These are phyloP conservation scores for Hemileccinum rubropunctum DNA, from an alignment of 768 basidiomycete genomes.

Conservation along the genomic window DNA sequence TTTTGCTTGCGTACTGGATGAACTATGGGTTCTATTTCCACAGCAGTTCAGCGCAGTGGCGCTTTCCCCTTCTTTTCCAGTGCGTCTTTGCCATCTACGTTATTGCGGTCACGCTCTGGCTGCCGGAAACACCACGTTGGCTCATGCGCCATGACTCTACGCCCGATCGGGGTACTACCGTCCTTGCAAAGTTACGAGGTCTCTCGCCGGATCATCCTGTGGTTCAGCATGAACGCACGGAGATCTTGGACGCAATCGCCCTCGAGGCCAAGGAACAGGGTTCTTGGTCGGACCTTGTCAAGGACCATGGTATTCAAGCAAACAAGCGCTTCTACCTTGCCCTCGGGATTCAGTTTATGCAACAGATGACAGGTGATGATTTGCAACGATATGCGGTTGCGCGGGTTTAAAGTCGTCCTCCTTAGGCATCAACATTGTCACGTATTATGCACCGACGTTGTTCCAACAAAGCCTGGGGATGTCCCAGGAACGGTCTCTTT, in stretches of 20 bases:
- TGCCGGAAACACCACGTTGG: conserved; percentile 7
- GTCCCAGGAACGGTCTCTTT: conserved; percentile 3
- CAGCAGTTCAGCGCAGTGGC: conserved; percentile 9
- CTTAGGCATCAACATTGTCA: conserved; percentile 8
- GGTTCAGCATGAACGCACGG: not conserved
- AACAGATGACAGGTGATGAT: conserved; percentile 8
- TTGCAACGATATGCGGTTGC: no score
- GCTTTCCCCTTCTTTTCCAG: conserved; percentile 9
- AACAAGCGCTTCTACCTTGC: conserved; percentile 9
- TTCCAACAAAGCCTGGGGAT: conserved; percentile 8
- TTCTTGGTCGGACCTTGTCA: conserved; percentile 6
- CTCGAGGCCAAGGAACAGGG: conserved; percentile 5
- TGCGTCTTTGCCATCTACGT: conserved; percentile 9
- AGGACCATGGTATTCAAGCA: conserved; percentile 4
- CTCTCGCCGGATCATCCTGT: not conserved
- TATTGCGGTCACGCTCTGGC: conserved; percentile 2
- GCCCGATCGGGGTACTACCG: conserved; percentile 1
- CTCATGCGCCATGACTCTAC: conserved; percentile 4
- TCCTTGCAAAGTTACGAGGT: conserved; percentile 1
- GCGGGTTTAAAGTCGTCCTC: no score
- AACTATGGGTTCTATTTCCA: conserved; percentile 15
- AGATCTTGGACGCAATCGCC: conserved; percentile 6
- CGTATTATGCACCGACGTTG: conserved; percentile 8
- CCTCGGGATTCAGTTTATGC: conserved; percentile 10
- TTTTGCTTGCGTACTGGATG: conserved; percentile 14